Evolutionary conservation across 164 flowering plant genomes (phyloP).

Genomic region (Magnolia officinalis): DNA sequence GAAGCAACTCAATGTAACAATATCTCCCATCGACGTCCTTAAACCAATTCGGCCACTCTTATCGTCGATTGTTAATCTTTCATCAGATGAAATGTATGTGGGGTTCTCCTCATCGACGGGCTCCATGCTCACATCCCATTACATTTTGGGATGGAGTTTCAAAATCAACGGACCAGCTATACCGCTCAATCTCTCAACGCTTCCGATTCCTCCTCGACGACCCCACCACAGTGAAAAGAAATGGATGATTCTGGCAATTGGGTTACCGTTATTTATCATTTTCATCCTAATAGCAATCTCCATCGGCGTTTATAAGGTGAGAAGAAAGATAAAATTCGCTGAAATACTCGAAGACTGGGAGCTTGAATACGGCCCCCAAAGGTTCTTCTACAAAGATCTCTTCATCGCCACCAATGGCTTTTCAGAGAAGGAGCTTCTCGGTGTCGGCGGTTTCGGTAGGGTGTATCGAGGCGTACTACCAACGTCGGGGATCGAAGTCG

Average conservation of each 20-base stretch:
- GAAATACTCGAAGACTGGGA: no score
- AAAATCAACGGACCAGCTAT: slow-evolving; percentile 38
- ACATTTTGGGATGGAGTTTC: slow-evolving; percentile 62
- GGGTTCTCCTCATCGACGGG: slow-evolving; percentile 75
- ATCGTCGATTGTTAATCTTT: slow-evolving; percentile 37
- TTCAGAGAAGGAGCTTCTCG: slow-evolving; percentile 10
- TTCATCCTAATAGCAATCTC: not conserved
- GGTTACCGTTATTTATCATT: not conserved
- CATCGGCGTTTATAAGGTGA: not conserved
- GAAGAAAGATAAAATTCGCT: slow-evolving; percentile 11
- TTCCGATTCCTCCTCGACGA: slow-evolving; percentile 39
- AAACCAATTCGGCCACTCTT: slow-evolving; percentile 49
- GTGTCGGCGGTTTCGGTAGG: slow-evolving; percentile 18
- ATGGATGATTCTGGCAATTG: slow-evolving; percentile 6
- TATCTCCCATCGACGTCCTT: slow-evolving; percentile 16
- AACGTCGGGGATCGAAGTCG: slow-evolving; percentile 8
- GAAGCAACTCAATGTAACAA: slow-evolving; percentile 17
- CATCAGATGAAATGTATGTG: slow-evolving; percentile 49
- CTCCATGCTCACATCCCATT: slow-evolving; percentile 52
- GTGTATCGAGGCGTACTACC: slow-evolving; percentile 16
- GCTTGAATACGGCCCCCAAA: no score
- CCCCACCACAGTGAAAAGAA: slow-evolving; percentile 10
- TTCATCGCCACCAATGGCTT: no score
- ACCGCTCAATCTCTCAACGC: slow-evolving; percentile 32
- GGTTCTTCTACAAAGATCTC: no score